Conservation (phyloP, 164 flowering plant genomes). For the Piper longum region DNA sequence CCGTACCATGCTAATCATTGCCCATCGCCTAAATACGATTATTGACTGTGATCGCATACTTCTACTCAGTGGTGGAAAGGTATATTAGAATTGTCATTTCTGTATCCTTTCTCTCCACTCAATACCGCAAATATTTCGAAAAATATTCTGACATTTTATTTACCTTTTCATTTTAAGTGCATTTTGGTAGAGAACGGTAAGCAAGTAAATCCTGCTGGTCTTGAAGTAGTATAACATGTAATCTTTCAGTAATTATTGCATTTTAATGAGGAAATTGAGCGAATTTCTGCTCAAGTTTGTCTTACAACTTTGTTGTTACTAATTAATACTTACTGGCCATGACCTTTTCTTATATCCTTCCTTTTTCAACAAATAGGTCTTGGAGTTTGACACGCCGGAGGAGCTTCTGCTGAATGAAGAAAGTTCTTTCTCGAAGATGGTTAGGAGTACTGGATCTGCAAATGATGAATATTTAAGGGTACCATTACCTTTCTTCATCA, state of each 20-base stretch:
- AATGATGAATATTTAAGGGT: conserved; percentile 86
- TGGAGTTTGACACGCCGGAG: conserved; percentile 78
- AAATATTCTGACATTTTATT: not conserved
- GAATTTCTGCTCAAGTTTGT: no score
- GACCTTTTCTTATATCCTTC: not conserved
- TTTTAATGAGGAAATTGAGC: no score
- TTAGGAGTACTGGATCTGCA: conserved; percentile 91
- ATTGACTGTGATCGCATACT: conserved; percentile 89
- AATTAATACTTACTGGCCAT: not conserved
- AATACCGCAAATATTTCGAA: not conserved
- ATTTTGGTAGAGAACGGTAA: no score
- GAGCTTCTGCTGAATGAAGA: conserved; percentile 48
- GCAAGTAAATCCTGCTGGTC: no score
- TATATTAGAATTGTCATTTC: conserved; percentile 8
- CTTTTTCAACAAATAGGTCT: conserved; percentile 35
- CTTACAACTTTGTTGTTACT: not conserved
- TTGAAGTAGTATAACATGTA: no score
- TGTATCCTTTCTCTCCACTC: not conserved
- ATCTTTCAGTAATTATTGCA: no score
- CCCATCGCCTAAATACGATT: conserved; percentile 89
- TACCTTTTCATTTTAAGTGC: not conserved
- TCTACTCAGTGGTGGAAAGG: conserved; percentile 85
- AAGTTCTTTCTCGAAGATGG: conserved; percentile 93
- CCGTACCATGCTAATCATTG: conserved; percentile 95
- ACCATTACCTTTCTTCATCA: not conserved